phyloP scores from a whole-genome alignment of 1,284 basidiomycete genomes.

The Porodaedalea pini region DNA sequence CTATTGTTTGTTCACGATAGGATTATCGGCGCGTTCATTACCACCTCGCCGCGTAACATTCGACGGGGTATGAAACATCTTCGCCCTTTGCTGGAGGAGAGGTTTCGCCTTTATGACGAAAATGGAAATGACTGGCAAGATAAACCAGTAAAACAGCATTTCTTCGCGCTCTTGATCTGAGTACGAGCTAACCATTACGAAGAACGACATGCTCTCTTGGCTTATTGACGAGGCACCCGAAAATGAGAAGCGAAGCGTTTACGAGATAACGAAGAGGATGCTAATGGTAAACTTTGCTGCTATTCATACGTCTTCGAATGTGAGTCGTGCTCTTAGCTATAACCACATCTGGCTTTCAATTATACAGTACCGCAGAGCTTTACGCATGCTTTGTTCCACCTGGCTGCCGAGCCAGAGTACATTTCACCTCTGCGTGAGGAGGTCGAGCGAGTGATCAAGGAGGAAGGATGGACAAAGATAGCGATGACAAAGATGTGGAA shows the following conservation, averaged over 20 bases:
- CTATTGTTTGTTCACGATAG: conserved; percentile 12
- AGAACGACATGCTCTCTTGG: conserved; percentile 18
- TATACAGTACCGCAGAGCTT: conserved; percentile 31
- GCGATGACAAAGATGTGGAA: conserved; percentile 42
- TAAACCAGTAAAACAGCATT: conserved; percentile 18
- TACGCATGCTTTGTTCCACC: conserved; percentile 37
- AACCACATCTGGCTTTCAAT: no score
- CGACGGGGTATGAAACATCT: conserved; percentile 23
- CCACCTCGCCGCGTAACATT: conserved; percentile 15
- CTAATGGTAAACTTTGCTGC: conserved; percentile 32
- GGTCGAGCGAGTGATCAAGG: conserved; percentile 33
- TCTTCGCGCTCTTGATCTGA: no score
- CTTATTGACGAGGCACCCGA: conserved; percentile 18
- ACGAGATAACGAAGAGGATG: conserved; percentile 24
- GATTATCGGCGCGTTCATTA: conserved; percentile 21
- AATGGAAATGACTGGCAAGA: conserved; percentile 27
- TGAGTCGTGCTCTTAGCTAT: no score
- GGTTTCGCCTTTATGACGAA: conserved; percentile 23
- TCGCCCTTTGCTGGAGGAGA: conserved; percentile 25
- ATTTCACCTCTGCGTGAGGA: conserved; percentile 44
- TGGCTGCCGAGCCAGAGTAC: conserved; percentile 41
- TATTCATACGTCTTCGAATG: conserved; percentile 32
- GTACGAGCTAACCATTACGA: conserved; percentile 33
- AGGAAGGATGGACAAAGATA: conserved; percentile 44
- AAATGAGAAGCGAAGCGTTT: conserved; percentile 2